phyloP scores from a whole-genome alignment of 257 asterid species.

The Plectranthus barbatus region DNA sequence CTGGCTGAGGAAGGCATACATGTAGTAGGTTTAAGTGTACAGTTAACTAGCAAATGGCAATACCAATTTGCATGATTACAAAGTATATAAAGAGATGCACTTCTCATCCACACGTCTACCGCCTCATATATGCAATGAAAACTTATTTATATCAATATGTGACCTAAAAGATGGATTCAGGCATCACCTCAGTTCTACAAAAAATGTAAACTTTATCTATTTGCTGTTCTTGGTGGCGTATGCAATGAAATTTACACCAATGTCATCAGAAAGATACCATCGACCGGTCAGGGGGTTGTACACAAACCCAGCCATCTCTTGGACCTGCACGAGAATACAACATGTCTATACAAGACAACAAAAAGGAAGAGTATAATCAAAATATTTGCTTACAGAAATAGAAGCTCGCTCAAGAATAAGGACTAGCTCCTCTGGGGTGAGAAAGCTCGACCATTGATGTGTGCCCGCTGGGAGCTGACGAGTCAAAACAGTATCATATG shows the following conservation, averaged over 20 bases:
- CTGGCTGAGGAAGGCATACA: constrained; percentile 38
- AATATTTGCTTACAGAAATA: constrained; percentile 39
- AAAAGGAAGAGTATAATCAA: neutral
- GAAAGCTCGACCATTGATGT: constrained; percentile 79
- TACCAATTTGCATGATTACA: neutral
- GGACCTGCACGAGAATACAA: constrained; percentile 36
- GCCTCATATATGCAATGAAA: no score
- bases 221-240: constrained; percentile 44
- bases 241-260: constrained; percentile 68
- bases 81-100: no score
- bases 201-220: constrained; percentile 13
- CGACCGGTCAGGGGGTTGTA: constrained; percentile 62
- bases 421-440: constrained; percentile 80
- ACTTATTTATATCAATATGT: no score
- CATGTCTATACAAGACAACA: neutral
- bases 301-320: constrained; percentile 73
- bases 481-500: neutral
- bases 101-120: no score
- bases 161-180: no score
- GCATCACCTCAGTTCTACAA: no score
- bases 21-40: constrained; percentile 21
- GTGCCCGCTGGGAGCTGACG: constrained; percentile 76
- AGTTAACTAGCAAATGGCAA: neutral
- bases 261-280: constrained; percentile 77
- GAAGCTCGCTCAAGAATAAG: constrained; percentile 66